phyloP scores from a whole-genome alignment of 2,329 filamentous ascomycete genomes.

The Neocucurbitaria cava region DNA sequence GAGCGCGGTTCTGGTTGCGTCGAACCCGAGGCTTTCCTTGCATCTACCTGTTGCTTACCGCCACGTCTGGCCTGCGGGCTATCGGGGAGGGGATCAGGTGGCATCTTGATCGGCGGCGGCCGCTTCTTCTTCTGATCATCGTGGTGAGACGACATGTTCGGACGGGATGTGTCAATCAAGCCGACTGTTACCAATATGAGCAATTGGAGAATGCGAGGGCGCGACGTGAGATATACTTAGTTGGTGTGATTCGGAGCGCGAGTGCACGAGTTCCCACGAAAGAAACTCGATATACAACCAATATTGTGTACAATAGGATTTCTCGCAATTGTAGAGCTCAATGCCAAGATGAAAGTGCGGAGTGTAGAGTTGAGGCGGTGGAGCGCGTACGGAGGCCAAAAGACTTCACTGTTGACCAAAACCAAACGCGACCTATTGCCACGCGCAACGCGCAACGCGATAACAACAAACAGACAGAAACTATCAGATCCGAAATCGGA shows the following conservation, averaged over 20 bases:
- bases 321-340: neutral
- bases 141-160: slow-evolving; percentile 21
- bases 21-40: slow-evolving; percentile 7
- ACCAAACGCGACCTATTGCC: slow-evolving; percentile 7
- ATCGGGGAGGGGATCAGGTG: slow-evolving; percentile 20
- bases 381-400: slow-evolving; percentile 1
- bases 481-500: slow-evolving; percentile 9
- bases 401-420: slow-evolving; percentile 3
- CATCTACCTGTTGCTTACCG: slow-evolving; percentile 13
- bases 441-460: slow-evolving; percentile 23
- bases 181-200: neutral
- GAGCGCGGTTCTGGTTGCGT: slow-evolving; percentile 12
- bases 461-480: slow-evolving; percentile 25
- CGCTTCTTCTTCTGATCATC: slow-evolving; percentile 33
- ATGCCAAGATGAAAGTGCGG: neutral
- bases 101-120: slow-evolving; percentile 34
- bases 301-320: neutral
- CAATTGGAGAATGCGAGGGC: neutral
- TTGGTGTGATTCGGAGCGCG: too few relatives aligned
- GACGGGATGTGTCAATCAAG: neutral
- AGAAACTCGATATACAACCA: neutral
- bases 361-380: neutral
- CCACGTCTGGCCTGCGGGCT: slow-evolving; percentile 6
- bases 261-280: too few relatives aligned
- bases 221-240: neutral